Percentiles rank a stretch among this genome's conserved stretches.
These are phyloP conservation scores for Stenogyne calaminthoides DNA, from an alignment of 305 asterid genomes.

Conservation along the genomic window DNA sequence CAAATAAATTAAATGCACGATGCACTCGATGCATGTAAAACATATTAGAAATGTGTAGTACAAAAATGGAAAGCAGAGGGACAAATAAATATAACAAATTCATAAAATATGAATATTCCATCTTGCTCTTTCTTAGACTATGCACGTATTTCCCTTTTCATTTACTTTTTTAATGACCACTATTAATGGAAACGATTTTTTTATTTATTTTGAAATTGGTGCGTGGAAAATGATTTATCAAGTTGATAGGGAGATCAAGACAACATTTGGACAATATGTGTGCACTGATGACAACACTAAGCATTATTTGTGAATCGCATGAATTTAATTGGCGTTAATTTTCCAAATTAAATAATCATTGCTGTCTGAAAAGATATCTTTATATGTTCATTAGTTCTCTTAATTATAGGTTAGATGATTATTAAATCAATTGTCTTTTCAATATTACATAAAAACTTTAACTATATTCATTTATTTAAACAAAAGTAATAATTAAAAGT, in stretches of 20 bases:
- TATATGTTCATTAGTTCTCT: neutral
- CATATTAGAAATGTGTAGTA: too few relatives aligned
- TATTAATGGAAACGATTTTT: constrained; percentile 25
- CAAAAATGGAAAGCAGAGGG: neutral
- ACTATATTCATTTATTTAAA: neutral
- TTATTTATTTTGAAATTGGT: neutral
- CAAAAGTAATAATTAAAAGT: neutral
- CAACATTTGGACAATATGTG: constrained; percentile 25
- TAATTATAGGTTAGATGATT: neutral
- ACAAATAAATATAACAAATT: neutral
- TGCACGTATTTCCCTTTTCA: neutral
- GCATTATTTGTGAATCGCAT: constrained; percentile 32
- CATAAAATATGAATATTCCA: neutral
- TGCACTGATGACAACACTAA: constrained; percentile 33
- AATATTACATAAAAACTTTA: neutral
- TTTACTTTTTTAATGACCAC: constrained; percentile 23
- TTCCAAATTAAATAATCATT: constrained; percentile 1
- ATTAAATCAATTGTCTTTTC: constrained; percentile 5
- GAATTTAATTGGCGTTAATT: neutral
- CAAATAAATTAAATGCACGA: too few relatives aligned
- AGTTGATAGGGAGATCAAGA: constrained; percentile 9
- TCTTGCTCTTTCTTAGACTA: neutral
- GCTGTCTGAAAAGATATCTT: neutral
- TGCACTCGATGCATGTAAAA: too few relatives aligned
- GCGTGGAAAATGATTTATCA: constrained; percentile 31